phyloP scores from a whole-genome alignment of 495 filamentous ascomycete species.

The Trichocladium uniseriatum region DNA sequence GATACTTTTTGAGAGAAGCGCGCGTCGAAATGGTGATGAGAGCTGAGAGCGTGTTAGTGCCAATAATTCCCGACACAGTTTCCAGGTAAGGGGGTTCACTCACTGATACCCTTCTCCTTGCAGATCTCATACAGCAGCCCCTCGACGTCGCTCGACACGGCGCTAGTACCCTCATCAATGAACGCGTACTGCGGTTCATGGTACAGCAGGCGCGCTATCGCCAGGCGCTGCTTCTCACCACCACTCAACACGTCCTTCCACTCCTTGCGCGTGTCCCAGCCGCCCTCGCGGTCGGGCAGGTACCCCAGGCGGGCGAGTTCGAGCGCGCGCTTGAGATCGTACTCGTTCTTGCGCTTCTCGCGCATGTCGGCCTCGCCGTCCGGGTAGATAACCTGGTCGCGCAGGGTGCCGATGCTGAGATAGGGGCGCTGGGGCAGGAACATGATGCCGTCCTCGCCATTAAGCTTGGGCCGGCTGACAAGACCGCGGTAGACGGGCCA shows the following conservation, averaged over 20 bases:
- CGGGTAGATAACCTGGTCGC: slow-evolving; percentile 97
- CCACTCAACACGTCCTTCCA: slow-evolving; percentile 97
- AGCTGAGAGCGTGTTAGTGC: slow-evolving; percentile 37
- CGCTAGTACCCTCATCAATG: slow-evolving; percentile 90
- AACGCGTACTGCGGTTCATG: slow-evolving; percentile 92
- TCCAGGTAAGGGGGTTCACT: slow-evolving; percentile 24
- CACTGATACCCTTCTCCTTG: slow-evolving; percentile 86
- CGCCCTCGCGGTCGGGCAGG: slow-evolving; percentile 82
- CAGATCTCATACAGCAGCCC: slow-evolving; percentile 84
- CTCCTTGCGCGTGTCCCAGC: slow-evolving; percentile 93
- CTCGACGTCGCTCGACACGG: slow-evolving; percentile 90
- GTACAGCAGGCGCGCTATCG: slow-evolving; percentile 81
- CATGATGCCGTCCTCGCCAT: slow-evolving; percentile 90
- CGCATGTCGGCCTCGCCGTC: slow-evolving; percentile 93
- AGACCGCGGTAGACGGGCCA: slow-evolving; percentile 94
- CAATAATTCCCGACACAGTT: too few relatives aligned
- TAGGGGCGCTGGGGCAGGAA: slow-evolving; percentile 95
- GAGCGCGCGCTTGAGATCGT: slow-evolving; percentile 62
- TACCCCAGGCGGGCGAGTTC: slow-evolving; percentile 82
- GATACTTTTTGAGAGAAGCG: slow-evolving; percentile 87
- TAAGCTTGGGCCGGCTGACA: slow-evolving; percentile 70
- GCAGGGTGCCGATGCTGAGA: slow-evolving; percentile 84
- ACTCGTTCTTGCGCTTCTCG: slow-evolving; percentile 63
- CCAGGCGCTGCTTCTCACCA: slow-evolving; percentile 96
- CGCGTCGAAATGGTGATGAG: slow-evolving; percentile 91